phyloP scores from a whole-genome alignment of 1,139 yeast species.

The Debaryomyces singareniensis region DNA sequence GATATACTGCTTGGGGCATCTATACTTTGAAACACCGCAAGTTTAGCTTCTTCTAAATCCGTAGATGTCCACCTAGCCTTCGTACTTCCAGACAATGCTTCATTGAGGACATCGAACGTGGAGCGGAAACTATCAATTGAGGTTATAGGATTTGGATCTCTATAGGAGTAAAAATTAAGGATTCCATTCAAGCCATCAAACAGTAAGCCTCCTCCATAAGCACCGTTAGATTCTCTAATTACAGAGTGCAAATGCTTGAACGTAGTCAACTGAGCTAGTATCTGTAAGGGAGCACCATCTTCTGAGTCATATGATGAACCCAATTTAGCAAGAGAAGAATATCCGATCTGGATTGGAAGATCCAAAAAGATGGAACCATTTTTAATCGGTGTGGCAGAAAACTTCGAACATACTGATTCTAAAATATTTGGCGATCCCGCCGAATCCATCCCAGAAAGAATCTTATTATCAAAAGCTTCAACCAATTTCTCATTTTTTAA shows the following conservation, averaged over 20 bases:
- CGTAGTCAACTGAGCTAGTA: constrained; percentile 73
- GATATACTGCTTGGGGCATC: constrained; percentile 87
- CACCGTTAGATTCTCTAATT: constrained; percentile 93
- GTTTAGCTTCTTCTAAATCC: constrained; percentile 83
- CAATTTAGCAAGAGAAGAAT: constrained; percentile 60
- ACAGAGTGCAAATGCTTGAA: constrained; percentile 84
- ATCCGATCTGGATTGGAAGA: constrained; percentile 87
- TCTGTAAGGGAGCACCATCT: constrained; percentile 84
- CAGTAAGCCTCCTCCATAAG: constrained; percentile 92
- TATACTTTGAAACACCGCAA: constrained; percentile 81
- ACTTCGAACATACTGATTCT: no score
- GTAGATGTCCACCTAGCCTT: constrained; percentile 32
- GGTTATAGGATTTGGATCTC: constrained; percentile 83
- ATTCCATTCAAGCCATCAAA: constrained; percentile 80
- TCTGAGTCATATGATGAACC: constrained; percentile 64
- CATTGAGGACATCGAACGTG: constrained; percentile 52
- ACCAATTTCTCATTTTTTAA: constrained; percentile 36
- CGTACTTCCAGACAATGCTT: constrained; percentile 31
- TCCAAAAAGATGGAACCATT: constrained; percentile 33
- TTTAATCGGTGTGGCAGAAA: constrained; percentile 8
- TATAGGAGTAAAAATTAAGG: constrained; percentile 78
- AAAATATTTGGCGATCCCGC: background rate
- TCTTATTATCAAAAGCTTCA: constrained; percentile 23
- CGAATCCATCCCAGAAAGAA: constrained; percentile 2
- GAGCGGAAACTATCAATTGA: constrained; percentile 57